Evolutionary conservation across 164 flowering plant genomes (phyloP).

Genomic region (Berberis thunbergii): DNA sequence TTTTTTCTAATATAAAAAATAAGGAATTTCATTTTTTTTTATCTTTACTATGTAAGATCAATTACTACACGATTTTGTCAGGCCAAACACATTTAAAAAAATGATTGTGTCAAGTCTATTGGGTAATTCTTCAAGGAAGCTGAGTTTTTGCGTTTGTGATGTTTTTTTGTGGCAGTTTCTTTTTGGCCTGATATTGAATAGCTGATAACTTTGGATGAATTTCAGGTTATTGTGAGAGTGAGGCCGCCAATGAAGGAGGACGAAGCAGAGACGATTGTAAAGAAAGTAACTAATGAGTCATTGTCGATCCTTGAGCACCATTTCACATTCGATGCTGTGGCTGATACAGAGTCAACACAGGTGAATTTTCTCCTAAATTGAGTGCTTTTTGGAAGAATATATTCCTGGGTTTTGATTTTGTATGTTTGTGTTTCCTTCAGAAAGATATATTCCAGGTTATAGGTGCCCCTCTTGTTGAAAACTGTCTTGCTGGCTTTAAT

Average conservation of each 20-base stretch:
- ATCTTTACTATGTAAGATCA: too few species aligned
- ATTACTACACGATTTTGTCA: too few species aligned
- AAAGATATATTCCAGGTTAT: constrained; percentile 75
- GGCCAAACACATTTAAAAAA: too few species aligned
- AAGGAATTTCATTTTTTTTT: too few species aligned
- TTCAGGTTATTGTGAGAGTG: constrained; percentile 79
- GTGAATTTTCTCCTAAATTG: constrained; percentile 17
- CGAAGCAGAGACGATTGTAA: constrained; percentile 55
- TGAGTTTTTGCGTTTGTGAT: background rate
- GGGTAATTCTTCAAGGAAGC: background rate
- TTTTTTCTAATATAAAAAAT: too few species aligned
- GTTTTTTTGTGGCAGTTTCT: background rate
- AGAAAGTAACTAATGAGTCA: constrained; percentile 56
- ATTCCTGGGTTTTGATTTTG: background rate
- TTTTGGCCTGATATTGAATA: background rate
- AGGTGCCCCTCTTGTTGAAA: constrained; percentile 86
- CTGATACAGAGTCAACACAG: constrained; percentile 72
- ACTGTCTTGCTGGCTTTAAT: constrained; percentile 91
- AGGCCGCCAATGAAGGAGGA: constrained; percentile 69
- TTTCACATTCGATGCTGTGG: constrained; percentile 85
- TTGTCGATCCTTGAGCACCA: constrained; percentile 61
- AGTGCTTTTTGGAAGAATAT: background rate
- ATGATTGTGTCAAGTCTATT: too few species aligned
- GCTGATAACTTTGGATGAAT: background rate
- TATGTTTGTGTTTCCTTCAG: constrained; percentile 27